Percentiles rank a stretch among this genome's conserved stretches.
Conservation (phyloP, 306 rosid genomes). For the Vicia villosa region DNA sequence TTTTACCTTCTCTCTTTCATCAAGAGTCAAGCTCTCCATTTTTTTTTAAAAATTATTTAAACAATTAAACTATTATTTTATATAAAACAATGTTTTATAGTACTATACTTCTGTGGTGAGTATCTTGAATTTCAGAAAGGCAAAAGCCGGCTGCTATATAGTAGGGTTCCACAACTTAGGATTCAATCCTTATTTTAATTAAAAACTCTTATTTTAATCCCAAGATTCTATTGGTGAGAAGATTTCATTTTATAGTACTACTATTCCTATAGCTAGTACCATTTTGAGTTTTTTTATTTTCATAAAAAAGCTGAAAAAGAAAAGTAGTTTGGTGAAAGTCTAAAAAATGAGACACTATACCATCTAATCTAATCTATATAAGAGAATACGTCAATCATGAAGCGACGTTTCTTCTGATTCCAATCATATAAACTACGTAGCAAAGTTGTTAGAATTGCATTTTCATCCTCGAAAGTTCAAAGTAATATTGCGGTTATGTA, state of each 20-base stretch:
- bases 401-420: conserved; percentile 48
- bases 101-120: conserved; percentile 45
- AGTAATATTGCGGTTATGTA: conserved; percentile 31
- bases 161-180: conserved; percentile 45
- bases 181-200: conserved; percentile 38
- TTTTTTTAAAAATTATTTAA: conserved; percentile 27
- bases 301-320: background rate
- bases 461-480: conserved; percentile 31
- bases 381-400: conserved; percentile 43
- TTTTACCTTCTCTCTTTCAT: conserved; percentile 46
- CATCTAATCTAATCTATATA: conserved; percentile 25
- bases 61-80: conserved; percentile 11
- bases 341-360: conserved; percentile 38
- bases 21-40: conserved; percentile 51
- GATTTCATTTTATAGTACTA: conserved; percentile 24
- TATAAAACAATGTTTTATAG: conserved; percentile 11
- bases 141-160: conserved; percentile 62
- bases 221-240: conserved; percentile 39
- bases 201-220: conserved; percentile 21
- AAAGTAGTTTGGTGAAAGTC: conserved; percentile 51
- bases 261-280: background rate
- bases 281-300: conserved; percentile 7
- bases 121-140: conserved; percentile 42
- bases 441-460: conserved; percentile 43
- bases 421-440: conserved; percentile 45